phyloP scores from a whole-genome alignment of 345 rosid genomes.

The Acer negundo region DNA sequence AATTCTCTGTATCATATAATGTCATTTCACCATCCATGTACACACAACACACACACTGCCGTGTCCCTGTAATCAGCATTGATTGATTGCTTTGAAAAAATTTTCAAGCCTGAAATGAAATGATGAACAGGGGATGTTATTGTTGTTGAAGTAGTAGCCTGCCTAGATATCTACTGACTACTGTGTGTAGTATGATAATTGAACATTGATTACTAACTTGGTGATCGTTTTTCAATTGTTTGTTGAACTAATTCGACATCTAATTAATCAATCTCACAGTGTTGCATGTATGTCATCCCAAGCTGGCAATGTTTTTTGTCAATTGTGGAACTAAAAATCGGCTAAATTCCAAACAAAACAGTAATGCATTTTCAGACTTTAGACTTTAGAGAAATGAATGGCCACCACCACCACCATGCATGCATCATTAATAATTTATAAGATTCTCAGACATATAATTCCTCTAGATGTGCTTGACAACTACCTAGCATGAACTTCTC shows the following conservation, averaged over 20 bases:
- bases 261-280: neutral
- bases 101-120: slow-evolving; percentile 1
- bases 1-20: neutral
- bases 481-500: neutral
- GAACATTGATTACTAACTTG: neutral
- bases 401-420: neutral
- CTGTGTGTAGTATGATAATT: neutral
- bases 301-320: neutral
- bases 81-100: slow-evolving; percentile 3
- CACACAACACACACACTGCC: too few relatives aligned
- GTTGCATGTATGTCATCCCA: neutral
- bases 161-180: neutral
- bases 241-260: neutral
- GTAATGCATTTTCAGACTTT: neutral
- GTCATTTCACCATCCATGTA: slow-evolving; percentile 11
- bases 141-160: neutral
- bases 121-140: neutral
- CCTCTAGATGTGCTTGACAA: neutral
- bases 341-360: slow-evolving; percentile 14
- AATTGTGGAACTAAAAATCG: neutral
- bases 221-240: neutral
- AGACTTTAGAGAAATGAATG: neutral
- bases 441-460: slow-evolving; percentile 14
- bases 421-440: slow-evolving; percentile 9
- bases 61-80: slow-evolving; percentile 16